Evolutionary conservation across 768 basidiomycete species (phyloP).

Genomic region (Psilocybe cubensis): DNA sequence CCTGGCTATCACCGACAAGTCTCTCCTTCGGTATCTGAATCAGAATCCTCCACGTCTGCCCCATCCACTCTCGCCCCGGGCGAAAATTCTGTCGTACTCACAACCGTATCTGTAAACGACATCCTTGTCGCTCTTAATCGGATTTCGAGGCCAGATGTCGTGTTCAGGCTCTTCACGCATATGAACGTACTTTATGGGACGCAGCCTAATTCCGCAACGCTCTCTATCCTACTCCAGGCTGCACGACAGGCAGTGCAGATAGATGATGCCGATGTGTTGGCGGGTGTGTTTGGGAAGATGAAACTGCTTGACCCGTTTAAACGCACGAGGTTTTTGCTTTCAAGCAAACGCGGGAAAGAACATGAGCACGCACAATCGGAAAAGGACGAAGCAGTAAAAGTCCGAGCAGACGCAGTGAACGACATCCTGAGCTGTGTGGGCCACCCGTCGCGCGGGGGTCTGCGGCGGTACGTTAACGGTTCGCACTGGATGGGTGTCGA

Average conservation of each 20-base stretch:
- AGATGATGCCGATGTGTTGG: slow-evolving; percentile 49
- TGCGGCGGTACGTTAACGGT: slow-evolving; percentile 34
- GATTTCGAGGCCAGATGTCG: slow-evolving; percentile 60
- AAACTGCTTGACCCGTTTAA: slow-evolving; percentile 40
- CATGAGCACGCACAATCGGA: not conserved
- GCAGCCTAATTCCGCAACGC: slow-evolving; percentile 54
- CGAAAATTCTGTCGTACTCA: slow-evolving; percentile 14
- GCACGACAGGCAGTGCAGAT: slow-evolving; percentile 55
- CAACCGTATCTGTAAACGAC: slow-evolving; percentile 37
- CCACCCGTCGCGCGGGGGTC: slow-evolving; percentile 20
- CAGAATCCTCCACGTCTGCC: no score
- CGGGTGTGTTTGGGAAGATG: slow-evolving; percentile 52
- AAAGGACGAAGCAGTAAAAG: not conserved
- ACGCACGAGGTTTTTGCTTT: not conserved
- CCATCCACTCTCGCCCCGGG: slow-evolving; percentile 1
- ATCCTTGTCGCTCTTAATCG: slow-evolving; percentile 49
- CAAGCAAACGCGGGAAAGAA: no score
- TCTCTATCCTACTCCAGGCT: slow-evolving; percentile 63
- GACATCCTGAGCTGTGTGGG: slow-evolving; percentile 32
- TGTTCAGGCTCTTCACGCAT: slow-evolving; percentile 72
- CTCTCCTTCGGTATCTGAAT: not conserved
- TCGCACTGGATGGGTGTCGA: slow-evolving; percentile 46
- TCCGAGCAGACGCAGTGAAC: slow-evolving; percentile 28
- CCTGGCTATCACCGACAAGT: not conserved
- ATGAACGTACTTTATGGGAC: slow-evolving; percentile 62